Evolutionary conservation across 495 filamentous ascomycete genomes (phyloP).

Genomic region (Echria macrotheca): DNA sequence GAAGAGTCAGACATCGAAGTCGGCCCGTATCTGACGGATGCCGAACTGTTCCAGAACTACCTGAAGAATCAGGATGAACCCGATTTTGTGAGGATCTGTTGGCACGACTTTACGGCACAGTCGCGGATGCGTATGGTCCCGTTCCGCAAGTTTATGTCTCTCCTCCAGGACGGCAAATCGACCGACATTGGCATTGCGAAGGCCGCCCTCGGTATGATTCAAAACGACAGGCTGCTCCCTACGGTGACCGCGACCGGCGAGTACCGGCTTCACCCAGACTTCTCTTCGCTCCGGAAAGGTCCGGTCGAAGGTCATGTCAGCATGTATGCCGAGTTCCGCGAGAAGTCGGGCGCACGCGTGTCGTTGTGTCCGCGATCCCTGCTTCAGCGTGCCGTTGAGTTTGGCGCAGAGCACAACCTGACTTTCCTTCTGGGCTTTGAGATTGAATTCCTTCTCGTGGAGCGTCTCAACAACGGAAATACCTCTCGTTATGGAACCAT

Average conservation of each 20-base stretch:
- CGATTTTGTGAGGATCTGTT: constrained; percentile 69
- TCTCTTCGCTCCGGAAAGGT: constrained; percentile 52
- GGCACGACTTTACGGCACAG: constrained; percentile 71
- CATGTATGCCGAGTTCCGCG: constrained; percentile 56
- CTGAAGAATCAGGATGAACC: constrained; percentile 60
- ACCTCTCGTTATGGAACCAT: constrained; percentile 26
- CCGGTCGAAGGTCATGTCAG: constrained; percentile 51
- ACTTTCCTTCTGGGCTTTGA: constrained; percentile 70
- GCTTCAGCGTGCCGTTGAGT: constrained; percentile 47
- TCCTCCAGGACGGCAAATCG: constrained; percentile 48
- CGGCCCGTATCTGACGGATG: constrained; percentile 18
- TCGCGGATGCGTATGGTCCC: constrained; percentile 66
- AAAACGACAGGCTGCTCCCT: constrained; percentile 46
- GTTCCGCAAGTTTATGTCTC: constrained; percentile 54
- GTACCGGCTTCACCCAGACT: constrained; percentile 56
- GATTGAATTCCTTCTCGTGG: constrained; percentile 72
- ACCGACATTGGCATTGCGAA: constrained; percentile 49
- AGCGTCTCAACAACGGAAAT: constrained; percentile 20
- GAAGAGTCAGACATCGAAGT: constrained; percentile 13
- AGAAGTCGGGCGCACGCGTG: constrained; percentile 40
- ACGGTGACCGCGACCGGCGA: constrained; percentile 48
- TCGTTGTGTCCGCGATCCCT: constrained; percentile 55
- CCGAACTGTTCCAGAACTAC: constrained; percentile 52
- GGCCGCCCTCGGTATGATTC: constrained; percentile 53
- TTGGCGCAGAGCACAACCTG: constrained; percentile 40